A percentile compares a stretch with the other conserved stretches of the same genome.
Evolutionary conservation across 2,329 filamentous ascomycete species (phyloP).

Genomic region (Aspergillus caelatus): DNA sequence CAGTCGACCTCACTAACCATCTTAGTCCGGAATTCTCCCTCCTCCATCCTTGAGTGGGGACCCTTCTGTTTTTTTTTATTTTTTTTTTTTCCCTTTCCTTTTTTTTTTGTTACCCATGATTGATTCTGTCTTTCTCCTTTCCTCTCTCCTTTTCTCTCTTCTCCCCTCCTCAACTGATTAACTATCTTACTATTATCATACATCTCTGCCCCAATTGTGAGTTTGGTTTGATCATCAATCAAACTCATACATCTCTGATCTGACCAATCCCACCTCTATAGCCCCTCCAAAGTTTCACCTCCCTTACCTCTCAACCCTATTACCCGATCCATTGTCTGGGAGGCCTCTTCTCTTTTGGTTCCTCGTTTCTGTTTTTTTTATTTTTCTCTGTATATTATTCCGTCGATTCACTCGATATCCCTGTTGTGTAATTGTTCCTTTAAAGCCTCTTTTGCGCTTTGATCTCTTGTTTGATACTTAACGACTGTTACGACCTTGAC

Average conservation of each 20-base stretch:
- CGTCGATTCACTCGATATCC: slow-evolving; percentile 16
- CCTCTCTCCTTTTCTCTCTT: slow-evolving; percentile 13
- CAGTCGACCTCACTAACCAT: slow-evolving; percentile 6
- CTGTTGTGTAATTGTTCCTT: slow-evolving; percentile 5
- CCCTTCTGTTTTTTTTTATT: slow-evolving; percentile 9
- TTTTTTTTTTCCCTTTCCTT: background rate
- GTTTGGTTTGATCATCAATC: slow-evolving; percentile 5
- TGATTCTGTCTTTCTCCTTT: slow-evolving; percentile 11
- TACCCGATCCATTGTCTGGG: slow-evolving; percentile 18
- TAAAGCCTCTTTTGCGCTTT: slow-evolving; percentile 15
- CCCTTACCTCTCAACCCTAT: slow-evolving; percentile 17
- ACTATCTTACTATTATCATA: slow-evolving; percentile 11
- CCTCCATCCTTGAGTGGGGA: slow-evolving; percentile 2
- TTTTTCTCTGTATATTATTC: slow-evolving; percentile 18
- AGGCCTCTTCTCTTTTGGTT: slow-evolving; percentile 12
- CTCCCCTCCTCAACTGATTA: slow-evolving; percentile 15
- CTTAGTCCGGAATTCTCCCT: background rate
- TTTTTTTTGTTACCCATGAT: background rate
- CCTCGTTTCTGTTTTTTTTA: slow-evolving; percentile 3
- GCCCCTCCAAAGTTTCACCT: slow-evolving; percentile 7
- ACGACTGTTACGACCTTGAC: slow-evolving; percentile 25
- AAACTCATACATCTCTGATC: slow-evolving; percentile 11
- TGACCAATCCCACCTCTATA: slow-evolving; percentile 9
- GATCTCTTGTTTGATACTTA: slow-evolving; percentile 20
- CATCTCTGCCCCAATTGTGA: slow-evolving; percentile 12